Base-by-base conservation (phyloP, 352 stramenopile species). In the Phytophthora ramorum region DNA sequence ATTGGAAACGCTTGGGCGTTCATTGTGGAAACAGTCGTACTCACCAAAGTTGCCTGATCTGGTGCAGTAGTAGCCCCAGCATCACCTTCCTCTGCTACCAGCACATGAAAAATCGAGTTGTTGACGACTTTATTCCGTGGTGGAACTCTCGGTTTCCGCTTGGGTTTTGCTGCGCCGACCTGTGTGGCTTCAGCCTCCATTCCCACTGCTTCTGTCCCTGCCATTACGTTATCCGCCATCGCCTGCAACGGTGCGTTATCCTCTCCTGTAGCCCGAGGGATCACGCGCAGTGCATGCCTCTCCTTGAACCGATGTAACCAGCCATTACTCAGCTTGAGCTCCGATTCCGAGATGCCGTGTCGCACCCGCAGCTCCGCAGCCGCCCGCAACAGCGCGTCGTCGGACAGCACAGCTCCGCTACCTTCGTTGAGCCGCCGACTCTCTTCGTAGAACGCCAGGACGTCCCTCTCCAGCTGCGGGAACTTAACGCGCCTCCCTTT, bases 301-400 rank as follows among this genome's bases (percentile, higher is more conserved):
- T 75, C 75, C 49, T 83, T 83, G 48, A 83, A 83, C 16, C 69
- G 75, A 43, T 83, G 53, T 44, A 83, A 38, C 75, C 75, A 83
- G 17, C 75, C 75, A 40, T 83, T 83, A 54, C 72, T 81, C 17
- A 83, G 62, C 66, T 79, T 78, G 26, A 83, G 73, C 38, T 75
- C 64, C 46, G 65, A 51, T 24, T 75, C 58, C 8, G 47, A 16
- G 37, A 83, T 81, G 28, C 73, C 69, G 34, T 75, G 72, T 4
- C 61, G 63, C n/a, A 55, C 51, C 12, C 75, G 75, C 12, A 81
- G 45, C 57, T 81, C 66, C 8, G 61, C 55, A 2, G 75, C 75
- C 12, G 60, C 55, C 3, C 60, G 61, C 46, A 76, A 45, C 48
- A 83, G 53, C 43, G 49, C 45, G 22, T 83, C 75, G 38, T 70